Evolutionary conservation across 2,329 filamentous ascomycete genomes (phyloP).

Genomic region (Penicillium hesseltinei): DNA sequence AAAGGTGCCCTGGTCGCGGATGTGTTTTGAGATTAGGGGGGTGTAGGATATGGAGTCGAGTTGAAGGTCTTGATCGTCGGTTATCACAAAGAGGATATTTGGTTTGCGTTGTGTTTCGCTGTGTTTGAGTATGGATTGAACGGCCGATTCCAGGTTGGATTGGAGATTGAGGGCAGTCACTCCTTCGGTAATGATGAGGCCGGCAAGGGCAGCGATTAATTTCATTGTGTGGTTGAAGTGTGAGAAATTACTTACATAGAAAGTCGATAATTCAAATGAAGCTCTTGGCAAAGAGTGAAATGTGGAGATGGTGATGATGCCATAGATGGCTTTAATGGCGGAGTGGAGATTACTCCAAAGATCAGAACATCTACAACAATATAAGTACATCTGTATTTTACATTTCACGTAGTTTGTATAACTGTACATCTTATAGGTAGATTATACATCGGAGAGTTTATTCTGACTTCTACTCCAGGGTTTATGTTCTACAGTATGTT

Average conservation of each 20-base stretch:
- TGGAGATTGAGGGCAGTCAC: conserved; percentile 10
- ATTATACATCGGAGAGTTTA: too few species aligned
- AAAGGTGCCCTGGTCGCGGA: conserved; percentile 58
- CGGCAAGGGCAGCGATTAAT: conserved; percentile 9
- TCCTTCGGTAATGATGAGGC: conserved; percentile 19
- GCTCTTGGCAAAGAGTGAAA: neutral
- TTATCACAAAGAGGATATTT: conserved; percentile 67
- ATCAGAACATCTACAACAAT: too few species aligned
- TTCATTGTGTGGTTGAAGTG: conserved; percentile 18
- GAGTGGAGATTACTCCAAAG: too few species aligned
- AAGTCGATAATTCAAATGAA: too few species aligned
- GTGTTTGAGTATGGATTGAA: conserved; percentile 12
- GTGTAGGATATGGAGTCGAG: conserved; percentile 63
- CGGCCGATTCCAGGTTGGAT: conserved; percentile 7
- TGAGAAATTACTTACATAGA: too few species aligned
- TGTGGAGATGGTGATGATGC: neutral
- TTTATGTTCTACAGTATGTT: too few species aligned
- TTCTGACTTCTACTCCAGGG: too few species aligned
- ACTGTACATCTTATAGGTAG: too few species aligned
- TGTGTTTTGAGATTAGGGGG: conserved; percentile 56
- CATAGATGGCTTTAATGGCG: neutral
- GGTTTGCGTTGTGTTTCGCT: conserved; percentile 27
- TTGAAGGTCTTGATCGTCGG: conserved; percentile 66
- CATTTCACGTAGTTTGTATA: too few species aligned
- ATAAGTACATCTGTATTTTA: too few species aligned